Conservation (phyloP, 176 grass and related monocot genomes). For the Cymbopogon citratus region DNA sequence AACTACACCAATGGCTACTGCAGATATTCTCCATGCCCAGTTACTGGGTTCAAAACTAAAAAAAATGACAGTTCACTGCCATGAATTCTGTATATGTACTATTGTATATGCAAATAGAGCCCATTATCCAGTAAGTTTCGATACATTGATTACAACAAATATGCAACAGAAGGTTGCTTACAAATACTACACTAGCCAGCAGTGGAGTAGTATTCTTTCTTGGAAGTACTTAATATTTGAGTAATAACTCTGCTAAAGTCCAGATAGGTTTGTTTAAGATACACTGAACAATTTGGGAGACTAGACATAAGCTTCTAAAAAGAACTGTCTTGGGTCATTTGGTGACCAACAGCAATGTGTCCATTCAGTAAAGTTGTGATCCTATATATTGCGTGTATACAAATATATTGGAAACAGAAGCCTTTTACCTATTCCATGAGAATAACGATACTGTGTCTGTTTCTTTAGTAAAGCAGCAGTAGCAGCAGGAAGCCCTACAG, state of each 20-base stretch:
- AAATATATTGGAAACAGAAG: not conserved
- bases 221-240: not conserved
- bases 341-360: not conserved
- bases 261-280: not conserved
- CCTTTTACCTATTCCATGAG: constrained; percentile 66
- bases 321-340: not conserved
- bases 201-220: not conserved
- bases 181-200: not conserved
- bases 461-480: constrained; percentile 81
- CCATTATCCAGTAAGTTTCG: not conserved
- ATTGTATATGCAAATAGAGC: not conserved
- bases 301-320: not conserved
- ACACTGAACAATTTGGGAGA: not conserved
- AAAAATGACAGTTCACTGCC: not conserved
- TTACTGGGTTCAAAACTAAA: not conserved
- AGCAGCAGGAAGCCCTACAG: constrained; percentile 70
- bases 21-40: not conserved
- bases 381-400: not conserved
- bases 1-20: not conserved
- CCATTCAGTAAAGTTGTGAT: not conserved
- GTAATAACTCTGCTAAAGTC: not conserved
- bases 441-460: constrained; percentile 62
- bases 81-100: not conserved
- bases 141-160: not conserved
- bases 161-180: not conserved